Percentiles rank a stretch among this genome's conserved stretches.
These are phyloP conservation scores for Polychaeton citri DNA, from an alignment of 2,329 filamentous ascomycete genomes.

Conservation along the genomic window DNA sequence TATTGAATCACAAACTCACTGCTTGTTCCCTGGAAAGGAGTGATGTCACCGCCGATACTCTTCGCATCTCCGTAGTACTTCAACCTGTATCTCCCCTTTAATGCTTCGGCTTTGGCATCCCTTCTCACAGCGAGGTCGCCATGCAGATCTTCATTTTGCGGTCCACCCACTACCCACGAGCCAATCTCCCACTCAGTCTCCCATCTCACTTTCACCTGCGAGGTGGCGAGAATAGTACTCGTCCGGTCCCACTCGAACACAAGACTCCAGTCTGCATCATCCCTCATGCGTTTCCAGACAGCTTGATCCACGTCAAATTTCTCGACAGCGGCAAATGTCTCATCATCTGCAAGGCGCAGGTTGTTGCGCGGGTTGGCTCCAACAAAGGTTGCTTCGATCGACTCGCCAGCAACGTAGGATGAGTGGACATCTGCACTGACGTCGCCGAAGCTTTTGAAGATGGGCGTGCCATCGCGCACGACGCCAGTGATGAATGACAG, in stretches of 20 bases:
- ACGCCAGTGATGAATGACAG: constrained; percentile 71
- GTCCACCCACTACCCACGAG: constrained; percentile 16
- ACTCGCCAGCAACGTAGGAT: constrained; percentile 40
- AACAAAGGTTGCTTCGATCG: constrained; percentile 57
- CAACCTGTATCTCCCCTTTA: constrained; percentile 57
- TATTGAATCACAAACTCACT: constrained; percentile 34
- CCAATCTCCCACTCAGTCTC: constrained; percentile 47
- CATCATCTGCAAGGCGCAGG: constrained; percentile 51
- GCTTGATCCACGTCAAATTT: constrained; percentile 32
- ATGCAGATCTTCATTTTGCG: constrained; percentile 3
- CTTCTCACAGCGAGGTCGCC: constrained; percentile 16
- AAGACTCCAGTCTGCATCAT: constrained; percentile 73
- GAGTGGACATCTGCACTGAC: constrained; percentile 44
- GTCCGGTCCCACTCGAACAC: constrained; percentile 69
- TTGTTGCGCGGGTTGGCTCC: constrained; percentile 87
- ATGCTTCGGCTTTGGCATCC: constrained; percentile 11
- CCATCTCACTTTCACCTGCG: constrained; percentile 70
- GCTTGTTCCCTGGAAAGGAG: constrained; percentile 56
- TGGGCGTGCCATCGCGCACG: constrained; percentile 54
- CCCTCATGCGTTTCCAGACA: constrained; percentile 52
- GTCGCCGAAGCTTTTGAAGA: constrained; percentile 58
- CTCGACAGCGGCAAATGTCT: constrained; percentile 67
- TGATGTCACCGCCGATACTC: constrained; percentile 47
- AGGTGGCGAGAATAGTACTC: constrained; percentile 56
- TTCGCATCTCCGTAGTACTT: constrained; percentile 80